Evolutionary conservation across 768 basidiomycete genomes (phyloP).

Genomic region (Russula sp.): DNA sequence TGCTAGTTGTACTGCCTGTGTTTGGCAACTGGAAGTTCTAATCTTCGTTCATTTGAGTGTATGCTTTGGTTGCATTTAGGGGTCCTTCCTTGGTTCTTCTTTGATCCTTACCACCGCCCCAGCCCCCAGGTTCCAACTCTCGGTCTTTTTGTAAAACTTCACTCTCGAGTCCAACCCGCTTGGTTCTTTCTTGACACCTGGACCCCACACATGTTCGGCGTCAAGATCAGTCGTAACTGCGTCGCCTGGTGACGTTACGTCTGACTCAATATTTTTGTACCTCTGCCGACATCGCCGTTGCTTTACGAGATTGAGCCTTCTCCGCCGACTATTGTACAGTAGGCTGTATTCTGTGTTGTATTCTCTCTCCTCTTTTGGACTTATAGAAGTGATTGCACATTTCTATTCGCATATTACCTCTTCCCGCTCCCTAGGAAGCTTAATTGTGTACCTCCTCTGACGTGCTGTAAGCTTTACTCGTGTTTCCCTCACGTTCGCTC

Average conservation of each 20-base stretch:
- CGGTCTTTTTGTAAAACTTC: background rate
- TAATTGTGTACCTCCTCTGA: background rate
- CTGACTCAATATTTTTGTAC: background rate
- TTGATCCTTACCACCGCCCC: background rate
- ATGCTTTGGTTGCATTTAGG: background rate
- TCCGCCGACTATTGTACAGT: background rate
- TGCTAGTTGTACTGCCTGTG: too few relatives aligned
- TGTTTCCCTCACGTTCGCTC: too few relatives aligned
- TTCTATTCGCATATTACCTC: too few relatives aligned
- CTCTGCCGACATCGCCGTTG: constrained; percentile 3
- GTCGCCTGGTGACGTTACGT: constrained; percentile 4
- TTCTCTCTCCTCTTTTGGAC: background rate
- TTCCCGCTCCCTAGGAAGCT: background rate
- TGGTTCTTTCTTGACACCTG: background rate
- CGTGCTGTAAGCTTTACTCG: too few relatives aligned
- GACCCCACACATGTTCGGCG: background rate
- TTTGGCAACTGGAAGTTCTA: background rate
- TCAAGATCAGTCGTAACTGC: background rate
- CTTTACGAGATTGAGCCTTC: background rate
- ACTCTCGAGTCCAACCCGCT: background rate
- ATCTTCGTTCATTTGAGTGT: background rate
- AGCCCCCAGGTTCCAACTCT: too few relatives aligned
- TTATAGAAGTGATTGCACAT: background rate
- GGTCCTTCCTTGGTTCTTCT: background rate
- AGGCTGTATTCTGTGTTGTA: background rate